A percentile compares a stretch with the other conserved stretches of the same genome.
Conservation (phyloP, 768 basidiomycete species). For the Mycena chlorophos region DNA sequence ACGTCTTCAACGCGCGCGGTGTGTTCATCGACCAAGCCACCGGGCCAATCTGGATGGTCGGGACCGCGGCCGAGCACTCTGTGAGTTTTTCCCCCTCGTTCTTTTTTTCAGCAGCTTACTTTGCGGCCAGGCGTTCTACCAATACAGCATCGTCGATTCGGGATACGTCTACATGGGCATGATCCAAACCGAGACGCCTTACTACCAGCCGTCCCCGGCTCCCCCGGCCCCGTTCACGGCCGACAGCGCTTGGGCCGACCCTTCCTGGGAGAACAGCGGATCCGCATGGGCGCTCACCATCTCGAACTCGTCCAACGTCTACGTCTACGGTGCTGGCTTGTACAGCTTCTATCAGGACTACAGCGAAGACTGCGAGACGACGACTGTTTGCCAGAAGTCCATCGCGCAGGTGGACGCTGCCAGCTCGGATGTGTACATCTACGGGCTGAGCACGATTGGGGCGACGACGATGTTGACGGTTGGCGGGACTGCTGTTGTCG, state of each 20-base stretch:
- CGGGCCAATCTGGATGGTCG: conserved; percentile 45
- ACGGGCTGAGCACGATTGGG: conserved; percentile 41
- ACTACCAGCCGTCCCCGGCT: conserved; percentile 45
- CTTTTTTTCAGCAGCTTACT: too few species aligned
- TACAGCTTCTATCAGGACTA: conserved; percentile 50
- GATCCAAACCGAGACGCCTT: conserved; percentile 54
- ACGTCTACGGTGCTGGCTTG: conserved; percentile 44
- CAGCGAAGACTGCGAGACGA: conserved; percentile 33
- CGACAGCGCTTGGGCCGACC: conserved; percentile 37
- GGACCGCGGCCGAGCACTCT: conserved; percentile 37
- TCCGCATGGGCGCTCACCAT: conserved; percentile 44
- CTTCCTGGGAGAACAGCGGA: conserved; percentile 29
- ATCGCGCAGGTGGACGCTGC: conserved; percentile 38
- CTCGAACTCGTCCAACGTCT: conserved; percentile 36
- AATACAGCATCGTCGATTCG: conserved; percentile 45
- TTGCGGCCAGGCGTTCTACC: conserved; percentile 47
- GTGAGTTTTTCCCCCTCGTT: too few species aligned
- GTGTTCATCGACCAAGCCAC: conserved; percentile 49
- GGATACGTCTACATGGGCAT: conserved; percentile 49
- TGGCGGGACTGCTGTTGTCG: conserved; percentile 30
- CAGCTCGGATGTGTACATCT: conserved; percentile 34
- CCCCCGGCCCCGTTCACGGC: conserved; percentile 40
- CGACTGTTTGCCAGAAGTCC: conserved; percentile 35
- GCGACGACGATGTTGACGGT: conserved; percentile 36
- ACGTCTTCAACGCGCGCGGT: conserved; percentile 49